These are phyloP conservation scores for Aspergillus awamori DNA, from an alignment of 2,329 filamentous ascomycete genomes.

Conservation along the genomic window DNA sequence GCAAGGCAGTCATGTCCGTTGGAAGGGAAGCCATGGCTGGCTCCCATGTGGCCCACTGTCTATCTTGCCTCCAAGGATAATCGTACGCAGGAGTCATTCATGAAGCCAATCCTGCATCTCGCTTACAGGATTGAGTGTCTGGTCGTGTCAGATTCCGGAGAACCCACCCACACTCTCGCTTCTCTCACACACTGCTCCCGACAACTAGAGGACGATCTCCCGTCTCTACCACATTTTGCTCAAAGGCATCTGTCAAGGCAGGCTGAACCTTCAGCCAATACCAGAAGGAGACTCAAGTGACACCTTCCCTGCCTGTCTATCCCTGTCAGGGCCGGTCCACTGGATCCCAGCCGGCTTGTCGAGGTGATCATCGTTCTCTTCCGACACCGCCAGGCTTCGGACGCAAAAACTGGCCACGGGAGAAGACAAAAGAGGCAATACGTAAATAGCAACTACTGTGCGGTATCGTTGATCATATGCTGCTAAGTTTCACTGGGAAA, in stretches of 20 bases:
- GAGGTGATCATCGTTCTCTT: not conserved
- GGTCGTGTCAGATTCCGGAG: constrained; percentile 3
- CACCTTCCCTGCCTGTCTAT: not conserved
- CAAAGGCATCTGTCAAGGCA: constrained; percentile 3
- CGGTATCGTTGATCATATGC: constrained; percentile 17
- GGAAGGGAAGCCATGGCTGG: not conserved
- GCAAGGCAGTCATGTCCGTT: not conserved
- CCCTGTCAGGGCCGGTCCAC: not conserved
- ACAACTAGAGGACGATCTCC: constrained; percentile 26
- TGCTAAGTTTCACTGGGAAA: constrained; percentile 7
- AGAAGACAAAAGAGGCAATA: constrained; percentile 10
- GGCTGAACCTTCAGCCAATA: not conserved
- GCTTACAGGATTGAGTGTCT: not conserved
- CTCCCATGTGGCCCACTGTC: not conserved
- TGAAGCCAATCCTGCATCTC: not conserved
- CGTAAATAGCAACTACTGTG: constrained; percentile 13
- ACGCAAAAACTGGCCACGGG: not conserved
- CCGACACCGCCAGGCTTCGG: not conserved
- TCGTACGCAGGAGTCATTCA: not conserved
- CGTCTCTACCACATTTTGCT: constrained; percentile 12
- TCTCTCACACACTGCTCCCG: too few species aligned
- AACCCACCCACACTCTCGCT: not conserved
- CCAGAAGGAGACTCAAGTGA: not conserved
- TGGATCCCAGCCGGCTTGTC: not conserved
- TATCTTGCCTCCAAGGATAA: not conserved